Conservation (phyloP, 2,329 filamentous ascomycete species). For the Sclerotiophoma versabilis region DNA sequence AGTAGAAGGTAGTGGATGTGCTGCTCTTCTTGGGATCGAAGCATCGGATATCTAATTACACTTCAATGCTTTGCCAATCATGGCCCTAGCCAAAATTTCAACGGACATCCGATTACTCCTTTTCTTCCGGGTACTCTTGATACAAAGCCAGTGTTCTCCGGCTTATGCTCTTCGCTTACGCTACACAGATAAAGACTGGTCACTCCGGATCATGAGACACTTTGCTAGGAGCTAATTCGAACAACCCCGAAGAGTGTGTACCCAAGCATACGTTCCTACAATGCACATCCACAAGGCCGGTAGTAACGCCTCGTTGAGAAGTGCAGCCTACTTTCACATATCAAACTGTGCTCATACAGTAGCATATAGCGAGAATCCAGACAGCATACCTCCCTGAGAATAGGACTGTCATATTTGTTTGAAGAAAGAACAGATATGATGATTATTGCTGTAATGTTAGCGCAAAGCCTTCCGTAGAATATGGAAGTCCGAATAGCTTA, state of each 20-base stretch:
- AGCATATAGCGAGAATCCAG: not conserved
- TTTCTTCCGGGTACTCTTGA: not conserved
- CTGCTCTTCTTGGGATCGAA: not conserved
- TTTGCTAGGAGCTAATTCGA: not conserved
- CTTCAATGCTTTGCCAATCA: not conserved
- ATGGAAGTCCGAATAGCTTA: not conserved
- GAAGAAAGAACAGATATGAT: too few species aligned
- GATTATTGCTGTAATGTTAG: not conserved
- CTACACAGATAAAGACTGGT: not conserved
- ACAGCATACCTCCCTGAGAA: not conserved
- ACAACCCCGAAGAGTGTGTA: not conserved
- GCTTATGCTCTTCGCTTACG: not conserved
- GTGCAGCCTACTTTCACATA: too few species aligned
- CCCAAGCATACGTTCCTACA: not conserved
- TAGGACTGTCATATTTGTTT: not conserved
- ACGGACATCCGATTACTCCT: not conserved
- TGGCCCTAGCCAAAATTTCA: not conserved
- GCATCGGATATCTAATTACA: not conserved
- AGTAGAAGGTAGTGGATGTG: not conserved
- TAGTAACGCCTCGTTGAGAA: not conserved
- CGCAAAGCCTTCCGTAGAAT: not conserved
- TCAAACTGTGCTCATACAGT: not conserved
- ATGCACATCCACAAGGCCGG: too few species aligned
- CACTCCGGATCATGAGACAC: not conserved
- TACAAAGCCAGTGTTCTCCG: not conserved